A percentile compares a stretch with the other conserved stretches of the same genome.
Conservation (phyloP, 1,284 basidiomycete species). For the Wolfiporia cocos region DNA sequence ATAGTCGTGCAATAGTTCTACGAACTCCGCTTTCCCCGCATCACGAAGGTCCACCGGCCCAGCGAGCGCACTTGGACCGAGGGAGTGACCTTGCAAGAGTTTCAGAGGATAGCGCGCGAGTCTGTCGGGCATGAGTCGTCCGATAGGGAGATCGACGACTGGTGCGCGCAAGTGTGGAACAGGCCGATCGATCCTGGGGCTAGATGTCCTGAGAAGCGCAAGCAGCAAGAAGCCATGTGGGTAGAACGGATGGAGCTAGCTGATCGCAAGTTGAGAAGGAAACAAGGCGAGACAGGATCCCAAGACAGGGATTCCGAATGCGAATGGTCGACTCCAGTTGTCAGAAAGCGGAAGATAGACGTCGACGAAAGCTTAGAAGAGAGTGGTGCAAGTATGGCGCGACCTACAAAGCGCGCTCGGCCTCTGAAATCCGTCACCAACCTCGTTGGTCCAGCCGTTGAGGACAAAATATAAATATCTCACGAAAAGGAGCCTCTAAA, state of each 20-base stretch:
- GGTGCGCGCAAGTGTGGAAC: constrained; percentile 35
- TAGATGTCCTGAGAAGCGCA: constrained; percentile 29
- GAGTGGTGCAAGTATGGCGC: no score
- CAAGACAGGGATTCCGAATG: constrained; percentile 2
- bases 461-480: no score
- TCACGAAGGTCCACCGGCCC: constrained; percentile 58
- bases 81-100: constrained; percentile 38
- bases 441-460: no score
- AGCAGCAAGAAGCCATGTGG: constrained; percentile 28
- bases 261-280: constrained; percentile 13
- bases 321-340: background rate
- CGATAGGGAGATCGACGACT: constrained; percentile 34
- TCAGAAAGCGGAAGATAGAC: background rate
- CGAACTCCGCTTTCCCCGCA: constrained; percentile 77
- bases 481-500: no score
- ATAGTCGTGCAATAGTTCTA: constrained; percentile 49
- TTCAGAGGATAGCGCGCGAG: constrained; percentile 46
- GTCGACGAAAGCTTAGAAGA: background rate
- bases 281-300: background rate
- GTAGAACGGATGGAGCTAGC: constrained; percentile 26
- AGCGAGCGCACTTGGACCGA: constrained; percentile 60
- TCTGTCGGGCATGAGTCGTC: constrained; percentile 43
- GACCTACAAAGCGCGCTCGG: no score
- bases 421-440: no score
- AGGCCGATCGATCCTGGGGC: constrained; percentile 31